phyloP scores from a whole-genome alignment of 805 yeast genomes.

The Hanseniaspora lindneri region DNA sequence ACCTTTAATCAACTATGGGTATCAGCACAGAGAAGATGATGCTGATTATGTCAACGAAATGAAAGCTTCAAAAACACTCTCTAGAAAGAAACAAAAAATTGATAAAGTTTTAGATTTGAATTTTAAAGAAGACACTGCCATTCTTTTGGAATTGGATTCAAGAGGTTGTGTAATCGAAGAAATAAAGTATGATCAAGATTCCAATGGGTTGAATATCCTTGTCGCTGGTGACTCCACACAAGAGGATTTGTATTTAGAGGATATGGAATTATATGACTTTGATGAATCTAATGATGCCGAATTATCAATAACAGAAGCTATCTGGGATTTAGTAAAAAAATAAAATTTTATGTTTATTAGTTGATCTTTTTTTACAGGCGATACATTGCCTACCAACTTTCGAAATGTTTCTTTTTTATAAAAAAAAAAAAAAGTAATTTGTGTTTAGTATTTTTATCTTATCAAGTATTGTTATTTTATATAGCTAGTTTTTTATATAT shows the following conservation, averaged over 20 bases:
- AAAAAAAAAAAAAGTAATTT: too few species aligned
- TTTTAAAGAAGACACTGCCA: constrained; percentile 19
- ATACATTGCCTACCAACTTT: too few species aligned
- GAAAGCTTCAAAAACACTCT: background rate
- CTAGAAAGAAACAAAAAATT: constrained; percentile 18
- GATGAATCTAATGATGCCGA: constrained; percentile 75
- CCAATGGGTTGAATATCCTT: constrained; percentile 21
- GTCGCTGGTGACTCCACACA: constrained; percentile 24
- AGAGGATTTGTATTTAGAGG: constrained; percentile 45
- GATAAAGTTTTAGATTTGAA: background rate
- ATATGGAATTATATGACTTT: constrained; percentile 88
- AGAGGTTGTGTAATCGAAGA: constrained; percentile 69
- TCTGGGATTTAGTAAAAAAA: constrained; percentile 46
- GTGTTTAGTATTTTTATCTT: too few species aligned
- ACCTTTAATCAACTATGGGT: constrained; percentile 21
- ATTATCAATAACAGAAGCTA: constrained; percentile 65
- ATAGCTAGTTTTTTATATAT: too few species aligned
- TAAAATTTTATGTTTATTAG: too few species aligned
- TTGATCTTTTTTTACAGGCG: too few species aligned
- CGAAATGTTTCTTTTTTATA: too few species aligned
- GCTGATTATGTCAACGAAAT: constrained; percentile 13
- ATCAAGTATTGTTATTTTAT: too few species aligned
- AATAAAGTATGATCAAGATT: constrained; percentile 45
- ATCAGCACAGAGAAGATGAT: constrained; percentile 17
- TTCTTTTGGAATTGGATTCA: constrained; percentile 60